Conservation (phyloP, 257 asterid species). For the Solanum tacnaense region DNA sequence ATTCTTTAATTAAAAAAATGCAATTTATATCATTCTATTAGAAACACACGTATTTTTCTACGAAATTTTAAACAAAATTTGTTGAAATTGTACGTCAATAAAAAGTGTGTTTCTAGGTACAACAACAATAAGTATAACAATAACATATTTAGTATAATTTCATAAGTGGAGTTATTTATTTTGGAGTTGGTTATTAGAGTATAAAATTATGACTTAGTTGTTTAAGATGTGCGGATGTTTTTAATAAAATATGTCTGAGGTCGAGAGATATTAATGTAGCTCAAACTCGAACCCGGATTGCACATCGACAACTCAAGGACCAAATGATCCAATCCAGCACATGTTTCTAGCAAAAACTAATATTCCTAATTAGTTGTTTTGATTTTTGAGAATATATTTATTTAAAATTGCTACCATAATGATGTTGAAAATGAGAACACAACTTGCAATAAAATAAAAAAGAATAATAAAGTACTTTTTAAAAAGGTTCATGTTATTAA, state of each 20-base stretch:
- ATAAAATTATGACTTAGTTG: not conserved
- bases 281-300: not conserved
- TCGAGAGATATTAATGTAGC: no score
- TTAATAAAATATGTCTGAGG: not conserved
- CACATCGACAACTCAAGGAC: not conserved
- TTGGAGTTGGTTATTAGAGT: not conserved
- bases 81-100: not conserved
- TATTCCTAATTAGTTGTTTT: not conserved
- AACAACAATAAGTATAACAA: not conserved
- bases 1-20: not conserved
- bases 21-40: not conserved
- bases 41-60: not conserved
- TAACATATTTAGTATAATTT: not conserved
- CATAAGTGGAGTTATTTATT: accelerated
- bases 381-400: not conserved
- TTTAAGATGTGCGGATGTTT: no score
- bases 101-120: not conserved
- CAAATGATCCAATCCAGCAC: not conserved
- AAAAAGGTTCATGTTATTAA: not conserved
- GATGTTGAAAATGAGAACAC: not conserved
- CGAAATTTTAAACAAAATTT: not conserved
- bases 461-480: not conserved
- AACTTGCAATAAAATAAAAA: not conserved
- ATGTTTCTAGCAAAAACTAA: not conserved
- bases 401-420: not conserved